These are phyloP conservation scores for Sugiyamaella chiloensis DNA, from an alignment of 805 yeast species.

Conservation along the genomic window DNA sequence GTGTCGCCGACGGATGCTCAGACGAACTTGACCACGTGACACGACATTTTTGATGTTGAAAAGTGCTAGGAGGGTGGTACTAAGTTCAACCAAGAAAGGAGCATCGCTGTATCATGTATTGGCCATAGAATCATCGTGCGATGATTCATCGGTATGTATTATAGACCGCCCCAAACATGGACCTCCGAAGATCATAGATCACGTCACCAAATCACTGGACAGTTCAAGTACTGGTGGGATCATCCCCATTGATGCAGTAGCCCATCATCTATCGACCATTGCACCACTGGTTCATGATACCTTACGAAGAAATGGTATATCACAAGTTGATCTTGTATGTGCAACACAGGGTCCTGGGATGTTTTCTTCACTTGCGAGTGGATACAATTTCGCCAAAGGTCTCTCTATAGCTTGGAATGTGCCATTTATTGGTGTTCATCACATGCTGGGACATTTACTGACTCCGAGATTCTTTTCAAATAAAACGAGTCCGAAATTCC, in stretches of 20 bases:
- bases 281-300: slow-evolving; percentile 50
- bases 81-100: no score
- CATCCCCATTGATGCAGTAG: slow-evolving; percentile 78
- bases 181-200: slow-evolving; percentile 53
- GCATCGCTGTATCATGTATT: slow-evolving; percentile 54
- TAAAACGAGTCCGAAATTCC: slow-evolving; percentile 56
- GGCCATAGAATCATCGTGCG: slow-evolving; percentile 92
- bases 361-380: slow-evolving; percentile 82
- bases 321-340: slow-evolving; percentile 61
- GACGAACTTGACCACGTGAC: no score
- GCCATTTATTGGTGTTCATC: slow-evolving; percentile 89
- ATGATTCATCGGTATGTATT: slow-evolving; percentile 87
- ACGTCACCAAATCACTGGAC: slow-evolving; percentile 62
- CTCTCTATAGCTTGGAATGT: slow-evolving; percentile 69
- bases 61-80: no score
- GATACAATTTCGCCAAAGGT: slow-evolving; percentile 83
- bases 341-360: slow-evolving; percentile 97
- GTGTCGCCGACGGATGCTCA: no score
- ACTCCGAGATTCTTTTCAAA: slow-evolving; percentile 52
- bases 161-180: slow-evolving; percentile 46
- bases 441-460: slow-evolving; percentile 90
- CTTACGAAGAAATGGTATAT: slow-evolving; percentile 31
- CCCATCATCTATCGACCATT: slow-evolving; percentile 65
- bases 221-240: slow-evolving; percentile 76
- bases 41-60: no score